A percentile compares a stretch with the other conserved stretches of the same genome.
phyloP scores from a whole-genome alignment of 495 filamentous ascomycete species.

The Cercophora samala region DNA sequence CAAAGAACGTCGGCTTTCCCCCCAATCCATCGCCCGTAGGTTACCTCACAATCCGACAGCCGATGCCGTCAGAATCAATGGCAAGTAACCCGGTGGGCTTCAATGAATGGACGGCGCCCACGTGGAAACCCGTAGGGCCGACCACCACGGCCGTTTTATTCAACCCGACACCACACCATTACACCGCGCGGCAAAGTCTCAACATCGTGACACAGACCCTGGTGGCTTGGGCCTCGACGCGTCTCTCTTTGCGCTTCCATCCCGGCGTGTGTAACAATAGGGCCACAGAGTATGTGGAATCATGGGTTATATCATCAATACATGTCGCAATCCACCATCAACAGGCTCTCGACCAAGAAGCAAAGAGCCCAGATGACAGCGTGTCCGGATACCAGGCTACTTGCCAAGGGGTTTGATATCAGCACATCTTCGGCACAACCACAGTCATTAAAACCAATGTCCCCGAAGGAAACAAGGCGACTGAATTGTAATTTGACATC shows the following conservation, averaged over 20 bases:
- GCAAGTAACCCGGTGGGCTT: not conserved
- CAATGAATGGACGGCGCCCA: not conserved
- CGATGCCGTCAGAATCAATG: not conserved
- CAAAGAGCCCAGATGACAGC: slow-evolving; percentile 21
- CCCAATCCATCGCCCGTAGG: no score
- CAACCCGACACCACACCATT: not conserved
- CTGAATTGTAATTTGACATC: slow-evolving; percentile 99
- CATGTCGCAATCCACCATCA: slow-evolving; percentile 36
- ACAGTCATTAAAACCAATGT: slow-evolving; percentile 60
- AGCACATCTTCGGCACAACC: slow-evolving; percentile 87
- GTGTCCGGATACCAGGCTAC: slow-evolving; percentile 43
- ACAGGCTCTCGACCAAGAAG: slow-evolving; percentile 19
- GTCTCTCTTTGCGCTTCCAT: not conserved
- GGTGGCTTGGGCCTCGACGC: not conserved
- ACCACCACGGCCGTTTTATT: not conserved
- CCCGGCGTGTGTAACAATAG: not conserved
- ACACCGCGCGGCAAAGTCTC: not conserved
- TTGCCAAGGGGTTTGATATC: slow-evolving; percentile 45
- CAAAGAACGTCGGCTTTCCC: no score
- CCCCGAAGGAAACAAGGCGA: slow-evolving; percentile 41
- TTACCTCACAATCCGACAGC: not conserved
- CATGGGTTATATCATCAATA: not conserved
- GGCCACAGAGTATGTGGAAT: not conserved
- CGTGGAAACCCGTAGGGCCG: not conserved
- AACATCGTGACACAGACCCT: not conserved